These are phyloP conservation scores for Phytophthora litchii DNA, from an alignment of 352 stramenopile species.

Conservation along the genomic window DNA sequence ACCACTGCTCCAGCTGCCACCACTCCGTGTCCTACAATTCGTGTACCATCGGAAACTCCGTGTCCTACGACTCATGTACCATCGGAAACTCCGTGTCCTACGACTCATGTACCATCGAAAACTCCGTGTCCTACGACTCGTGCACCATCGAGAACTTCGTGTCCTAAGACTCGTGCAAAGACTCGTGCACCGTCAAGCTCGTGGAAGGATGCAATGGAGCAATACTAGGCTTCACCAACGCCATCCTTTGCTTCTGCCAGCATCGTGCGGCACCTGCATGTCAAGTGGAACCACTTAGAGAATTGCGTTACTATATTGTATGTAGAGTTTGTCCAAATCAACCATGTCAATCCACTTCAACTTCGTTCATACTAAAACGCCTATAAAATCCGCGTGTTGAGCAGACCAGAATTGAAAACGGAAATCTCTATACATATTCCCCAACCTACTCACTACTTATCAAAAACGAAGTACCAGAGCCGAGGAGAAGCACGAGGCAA, in stretches of 20 bases:
- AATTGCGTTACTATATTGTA: slow-evolving; percentile 20
- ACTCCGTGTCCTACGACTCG: slow-evolving; percentile 1
- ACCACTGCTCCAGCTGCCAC: background rate
- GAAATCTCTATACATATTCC: slow-evolving; percentile 44
- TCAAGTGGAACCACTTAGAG: slow-evolving; percentile 44
- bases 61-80: too few species aligned
- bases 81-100: too few species aligned
- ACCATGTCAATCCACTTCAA: slow-evolving; percentile 13
- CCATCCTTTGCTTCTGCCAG: slow-evolving; percentile 11
- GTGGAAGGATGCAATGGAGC: slow-evolving; percentile 18
- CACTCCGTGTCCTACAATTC: background rate
- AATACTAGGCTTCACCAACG: slow-evolving; percentile 17
- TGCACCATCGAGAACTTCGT: background rate
- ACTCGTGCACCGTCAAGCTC: slow-evolving; percentile 8
- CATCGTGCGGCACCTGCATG: slow-evolving; percentile 13
- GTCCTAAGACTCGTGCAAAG: too few species aligned
- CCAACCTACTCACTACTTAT: slow-evolving; percentile 39
- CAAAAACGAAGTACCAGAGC: slow-evolving; percentile 36
- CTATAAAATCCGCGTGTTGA: background rate
- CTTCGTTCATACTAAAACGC: slow-evolving; percentile 6
- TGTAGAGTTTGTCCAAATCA: slow-evolving; percentile 19
- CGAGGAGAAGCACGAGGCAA: background rate
- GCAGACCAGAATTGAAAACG: slow-evolving; percentile 5
- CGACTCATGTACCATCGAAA: too few species aligned
- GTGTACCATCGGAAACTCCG: background rate